Evolutionary conservation across 192 early-diverging fungal species (phyloP), one percentile per base, ranked within the genome.

Genomic region (Polychytrium aggregatum): DNA sequence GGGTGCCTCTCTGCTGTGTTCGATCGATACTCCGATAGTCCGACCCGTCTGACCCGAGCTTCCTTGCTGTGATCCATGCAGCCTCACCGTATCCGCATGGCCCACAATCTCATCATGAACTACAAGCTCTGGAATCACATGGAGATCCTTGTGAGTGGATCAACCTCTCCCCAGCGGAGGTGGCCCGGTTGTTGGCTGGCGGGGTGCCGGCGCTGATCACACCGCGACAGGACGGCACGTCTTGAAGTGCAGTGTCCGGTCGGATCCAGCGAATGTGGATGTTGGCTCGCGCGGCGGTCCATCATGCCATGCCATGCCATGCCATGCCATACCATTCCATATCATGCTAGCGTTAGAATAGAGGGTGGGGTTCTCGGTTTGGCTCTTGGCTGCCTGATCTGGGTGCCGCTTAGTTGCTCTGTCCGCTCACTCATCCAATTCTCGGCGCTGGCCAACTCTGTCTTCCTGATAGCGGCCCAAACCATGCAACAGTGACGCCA

Each of bases 81-180:
- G 65, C 95, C 95, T 3, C 89, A 96, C 56, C 75, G 95, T 14
- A 70, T 98, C 42, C 81, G 91, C 2, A 71, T 97, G 65, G 92
- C 95, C 0, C 94, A 97, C 52, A 89, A 94, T 53, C 64, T 98
- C 42, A 83, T 98, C 20, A 62, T 92, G 39, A 88, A 84, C 48
- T 98, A 96, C 62, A 90, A 84, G 11, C 64, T 98, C 29, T 83
- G 92, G 68, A 79, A 89, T 44, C 81, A 93, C 52, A 72, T 98
- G 78, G 84, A 90, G 40, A 59, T 74, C 37, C 46, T 62, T 54
- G 60, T 66, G 38, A 4, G 54, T 46, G 25, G 20, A 11, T 21
- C 41, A 6, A 5, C 5, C 13, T 8, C 22, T 6, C 13, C 25
- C 5, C 22, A 13, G 21, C 22, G 25, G 21, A 27, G 22, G 26